phyloP scores from a whole-genome alignment of 306 rosid genomes.

The Hippophae rhamnoides region DNA sequence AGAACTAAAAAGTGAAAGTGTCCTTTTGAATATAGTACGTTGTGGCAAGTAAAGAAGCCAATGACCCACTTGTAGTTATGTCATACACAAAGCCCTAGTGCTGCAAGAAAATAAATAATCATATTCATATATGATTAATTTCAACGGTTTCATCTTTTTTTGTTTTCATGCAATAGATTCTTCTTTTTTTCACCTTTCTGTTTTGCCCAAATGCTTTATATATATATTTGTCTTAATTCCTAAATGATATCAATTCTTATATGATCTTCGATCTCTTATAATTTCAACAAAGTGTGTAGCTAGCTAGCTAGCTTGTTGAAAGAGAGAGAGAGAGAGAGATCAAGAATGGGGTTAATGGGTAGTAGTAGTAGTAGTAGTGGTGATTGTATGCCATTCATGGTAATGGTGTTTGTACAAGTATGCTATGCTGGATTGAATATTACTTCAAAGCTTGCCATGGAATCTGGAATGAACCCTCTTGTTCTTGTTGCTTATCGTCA shows the following conservation, averaged over 20 bases:
- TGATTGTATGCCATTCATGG: constrained; percentile 34
- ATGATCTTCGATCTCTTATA: not conserved
- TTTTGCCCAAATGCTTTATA: not conserved
- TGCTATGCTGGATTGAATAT: constrained; percentile 61
- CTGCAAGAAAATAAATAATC: constrained; percentile 20
- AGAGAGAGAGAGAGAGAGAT: not conserved
- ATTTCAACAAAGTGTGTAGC: no score
- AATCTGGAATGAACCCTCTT: constrained; percentile 65
- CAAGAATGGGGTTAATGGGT: constrained; percentile 7
- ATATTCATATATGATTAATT: not conserved
- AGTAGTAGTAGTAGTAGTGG: constrained; percentile 29
- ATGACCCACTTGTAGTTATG: constrained; percentile 13
- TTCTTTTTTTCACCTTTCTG: constrained; percentile 13
- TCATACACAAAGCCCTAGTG: constrained; percentile 18
- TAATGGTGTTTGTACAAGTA: constrained; percentile 46
- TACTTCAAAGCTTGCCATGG: constrained; percentile 74
- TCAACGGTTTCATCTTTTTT: constrained; percentile 14
- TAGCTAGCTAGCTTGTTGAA: not conserved
- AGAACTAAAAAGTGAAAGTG: no score
- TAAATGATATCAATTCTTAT: not conserved
- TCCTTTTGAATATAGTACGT: no score
- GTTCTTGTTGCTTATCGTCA: constrained; percentile 79
- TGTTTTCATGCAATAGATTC: constrained; percentile 15
- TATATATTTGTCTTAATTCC: not conserved
- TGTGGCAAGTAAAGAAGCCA: no score